Evolutionary conservation across 2,329 filamentous ascomycete species (phyloP), one percentile per base, ranked within the genome.

Genomic region (Aspergillus unguis): DNA sequence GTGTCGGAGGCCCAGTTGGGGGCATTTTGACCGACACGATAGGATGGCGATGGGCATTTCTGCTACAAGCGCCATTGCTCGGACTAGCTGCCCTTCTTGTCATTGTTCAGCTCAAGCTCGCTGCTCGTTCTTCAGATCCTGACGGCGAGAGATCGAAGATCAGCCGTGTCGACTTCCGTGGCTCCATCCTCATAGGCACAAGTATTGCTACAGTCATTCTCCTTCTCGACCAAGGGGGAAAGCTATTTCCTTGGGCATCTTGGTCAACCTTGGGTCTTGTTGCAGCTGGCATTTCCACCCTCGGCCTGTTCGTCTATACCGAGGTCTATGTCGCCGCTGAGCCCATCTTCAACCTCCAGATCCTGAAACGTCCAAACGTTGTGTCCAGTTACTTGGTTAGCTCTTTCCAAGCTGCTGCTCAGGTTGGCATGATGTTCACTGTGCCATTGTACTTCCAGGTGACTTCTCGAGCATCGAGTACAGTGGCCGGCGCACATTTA

Each of bases 391-490:
- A 69, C 32, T 28, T 65, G 0, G 79, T 85, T 35, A 73, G 76
- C 25, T 70, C 73, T 2, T 69, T 80, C 0, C 84, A 87, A 56
- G 70, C 74, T 0, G 75, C 77, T 1, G 81, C 83, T 0, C 86
- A 89, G 60, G 66, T 83, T 6, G 79, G 77, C 69, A 75, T 85
- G 63, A 84, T 88, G 80, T 85, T 84, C 49, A 78, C 80, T 0
- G 79, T 88, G 0, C 86, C 86, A 0, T 68, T 89, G 0, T 89
- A 89, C 68, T 90, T 89, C 57, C 83, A 87, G 52, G 79, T 86
- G 1, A 85, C 85, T 0, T 71, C 79, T 4, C 71, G 75, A 0
- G 78, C 77, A 2, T 83, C 81, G 0, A 83, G 80, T 41, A 83
- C 85, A 0, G 70, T 74, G 1, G 84, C 85, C 0, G 79, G 79